Percentiles rank a stretch among this genome's conserved stretches.
Conservation (phyloP, 106 monocot species). For the Posidonia australis region DNA sequence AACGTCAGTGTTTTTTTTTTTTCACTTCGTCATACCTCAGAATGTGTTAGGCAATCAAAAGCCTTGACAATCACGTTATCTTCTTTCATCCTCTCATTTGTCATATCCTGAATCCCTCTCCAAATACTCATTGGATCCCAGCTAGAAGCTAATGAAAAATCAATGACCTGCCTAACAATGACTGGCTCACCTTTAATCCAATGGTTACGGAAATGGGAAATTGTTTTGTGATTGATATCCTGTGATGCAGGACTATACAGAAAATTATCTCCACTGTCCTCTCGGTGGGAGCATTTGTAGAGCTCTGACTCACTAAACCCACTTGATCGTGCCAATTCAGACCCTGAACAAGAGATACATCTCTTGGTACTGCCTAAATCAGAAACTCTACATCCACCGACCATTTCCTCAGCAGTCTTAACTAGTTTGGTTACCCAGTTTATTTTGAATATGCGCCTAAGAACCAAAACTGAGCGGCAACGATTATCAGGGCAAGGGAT, state of each 20-base stretch:
- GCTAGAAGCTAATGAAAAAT: conserved; percentile 45
- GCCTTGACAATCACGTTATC: conserved; percentile 45
- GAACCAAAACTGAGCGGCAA: conserved; percentile 46
- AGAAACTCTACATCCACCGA: conserved; percentile 66
- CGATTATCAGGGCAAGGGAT: conserved; percentile 69
- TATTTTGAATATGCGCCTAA: conserved; percentile 84
- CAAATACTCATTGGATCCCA: conserved; percentile 81
- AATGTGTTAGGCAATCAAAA: conserved; percentile 42
- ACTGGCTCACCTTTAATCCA: conserved; percentile 83
- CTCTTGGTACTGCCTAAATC: conserved; percentile 15
- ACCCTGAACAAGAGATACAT: conserved; percentile 28
- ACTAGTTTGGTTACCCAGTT: conserved; percentile 87
- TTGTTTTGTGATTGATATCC: conserved; percentile 50
- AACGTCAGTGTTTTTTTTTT: too few relatives aligned
- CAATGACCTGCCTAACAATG: conserved; percentile 55
- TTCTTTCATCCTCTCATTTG: conserved; percentile 39
- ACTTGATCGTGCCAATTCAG: conserved; percentile 8
- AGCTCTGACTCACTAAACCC: conserved; percentile 12
- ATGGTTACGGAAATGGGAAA: conserved; percentile 55
- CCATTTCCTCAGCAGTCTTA: conserved; percentile 92
- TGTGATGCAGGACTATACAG: conserved; percentile 49
- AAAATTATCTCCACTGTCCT: conserved; percentile 27
- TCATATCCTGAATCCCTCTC: conserved; percentile 65
- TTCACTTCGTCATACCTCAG: conserved; percentile 41
- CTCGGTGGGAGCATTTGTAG: conserved; percentile 29